phyloP scores from a whole-genome alignment of 1,139 yeast genomes.

The Casaregolazyma lundiana region DNA sequence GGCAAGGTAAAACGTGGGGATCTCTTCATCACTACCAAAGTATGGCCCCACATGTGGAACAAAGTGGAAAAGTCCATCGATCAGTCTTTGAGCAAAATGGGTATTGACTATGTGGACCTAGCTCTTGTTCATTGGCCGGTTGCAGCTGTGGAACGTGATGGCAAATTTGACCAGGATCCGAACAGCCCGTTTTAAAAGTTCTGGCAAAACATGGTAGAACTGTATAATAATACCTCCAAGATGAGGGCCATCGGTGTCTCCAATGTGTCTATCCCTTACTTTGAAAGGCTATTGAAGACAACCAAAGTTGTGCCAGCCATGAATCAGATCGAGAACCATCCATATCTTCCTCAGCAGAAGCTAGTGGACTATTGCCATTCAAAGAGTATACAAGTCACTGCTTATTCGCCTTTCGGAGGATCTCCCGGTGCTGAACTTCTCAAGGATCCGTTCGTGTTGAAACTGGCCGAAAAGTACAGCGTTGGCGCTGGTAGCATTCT shows the following conservation, averaged over 20 bases:
- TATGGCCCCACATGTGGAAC: constrained; percentile 26
- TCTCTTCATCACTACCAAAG: constrained; percentile 45
- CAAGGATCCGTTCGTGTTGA: constrained; percentile 26
- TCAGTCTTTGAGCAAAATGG: constrained; percentile 45
- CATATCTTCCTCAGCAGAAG: constrained; percentile 65
- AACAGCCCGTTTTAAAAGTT: constrained; percentile 47
- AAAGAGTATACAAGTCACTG: constrained; percentile 54
- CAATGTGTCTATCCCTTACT: constrained; percentile 46
- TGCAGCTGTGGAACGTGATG: constrained; percentile 39
- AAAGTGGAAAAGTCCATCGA: constrained; percentile 25
- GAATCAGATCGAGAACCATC: constrained; percentile 66
- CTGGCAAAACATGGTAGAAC: constrained; percentile 49
- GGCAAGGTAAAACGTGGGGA: constrained; percentile 37
- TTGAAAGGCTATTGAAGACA: constrained; percentile 42
- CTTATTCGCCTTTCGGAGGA: constrained; percentile 66
- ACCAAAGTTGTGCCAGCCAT: constrained; percentile 54
- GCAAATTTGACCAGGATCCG: constrained; percentile 40
- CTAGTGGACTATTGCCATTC: constrained; percentile 52
- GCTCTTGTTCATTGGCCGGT: constrained; percentile 67
- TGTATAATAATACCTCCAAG: constrained; percentile 43
- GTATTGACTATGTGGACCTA: constrained; percentile 62
- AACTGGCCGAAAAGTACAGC: constrained; percentile 51
- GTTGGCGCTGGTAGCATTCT: constrained; percentile 60
- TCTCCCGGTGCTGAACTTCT: constrained; percentile 62
- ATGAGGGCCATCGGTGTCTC: constrained; percentile 57